These are phyloP conservation scores for Colletotrichum sp. DNA, from an alignment of 2,329 filamentous ascomycete species.

Conservation along the genomic window DNA sequence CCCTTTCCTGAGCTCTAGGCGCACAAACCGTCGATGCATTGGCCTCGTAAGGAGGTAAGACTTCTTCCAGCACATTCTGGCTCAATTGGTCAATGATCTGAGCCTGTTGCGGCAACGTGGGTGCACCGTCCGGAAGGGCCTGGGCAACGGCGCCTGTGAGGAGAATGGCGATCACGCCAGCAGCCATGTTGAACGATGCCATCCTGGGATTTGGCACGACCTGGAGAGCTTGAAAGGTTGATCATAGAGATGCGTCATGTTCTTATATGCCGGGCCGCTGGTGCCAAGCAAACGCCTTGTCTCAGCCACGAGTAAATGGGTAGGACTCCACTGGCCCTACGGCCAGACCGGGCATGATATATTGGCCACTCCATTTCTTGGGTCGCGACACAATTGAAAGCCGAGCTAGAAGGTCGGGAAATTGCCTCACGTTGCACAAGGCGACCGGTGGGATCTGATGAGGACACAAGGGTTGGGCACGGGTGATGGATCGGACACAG, in stretches of 20 bases:
- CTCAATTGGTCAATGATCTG: constrained; percentile 48
- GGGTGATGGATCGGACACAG: neutral
- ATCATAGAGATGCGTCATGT: neutral
- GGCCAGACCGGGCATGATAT: neutral
- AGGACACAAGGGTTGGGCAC: neutral
- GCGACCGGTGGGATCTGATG: neutral
- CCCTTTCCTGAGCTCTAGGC: neutral
- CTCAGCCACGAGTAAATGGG: neutral
- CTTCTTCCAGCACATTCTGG: constrained; percentile 46
- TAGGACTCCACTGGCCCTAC: neutral
- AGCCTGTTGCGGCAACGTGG: constrained; percentile 27
- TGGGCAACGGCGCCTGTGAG: neutral
- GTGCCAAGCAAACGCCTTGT: neutral
- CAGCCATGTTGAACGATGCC: neutral
- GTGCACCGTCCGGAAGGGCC: neutral
- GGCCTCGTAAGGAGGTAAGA: constrained; percentile 38
- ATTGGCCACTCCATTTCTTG: neutral
- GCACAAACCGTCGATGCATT: constrained; percentile 39
- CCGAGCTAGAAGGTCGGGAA: neutral
- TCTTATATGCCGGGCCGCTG: neutral
- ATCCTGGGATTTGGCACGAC: neutral
- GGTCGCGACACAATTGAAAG: neutral
- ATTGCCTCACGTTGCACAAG: neutral
- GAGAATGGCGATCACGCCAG: neutral
- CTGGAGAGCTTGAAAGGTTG: neutral